A percentile compares a stretch with the other conserved stretches of the same genome.
Evolutionary conservation across 2,329 filamentous ascomycete species (phyloP).

Genomic region (Xylaria digitata): DNA sequence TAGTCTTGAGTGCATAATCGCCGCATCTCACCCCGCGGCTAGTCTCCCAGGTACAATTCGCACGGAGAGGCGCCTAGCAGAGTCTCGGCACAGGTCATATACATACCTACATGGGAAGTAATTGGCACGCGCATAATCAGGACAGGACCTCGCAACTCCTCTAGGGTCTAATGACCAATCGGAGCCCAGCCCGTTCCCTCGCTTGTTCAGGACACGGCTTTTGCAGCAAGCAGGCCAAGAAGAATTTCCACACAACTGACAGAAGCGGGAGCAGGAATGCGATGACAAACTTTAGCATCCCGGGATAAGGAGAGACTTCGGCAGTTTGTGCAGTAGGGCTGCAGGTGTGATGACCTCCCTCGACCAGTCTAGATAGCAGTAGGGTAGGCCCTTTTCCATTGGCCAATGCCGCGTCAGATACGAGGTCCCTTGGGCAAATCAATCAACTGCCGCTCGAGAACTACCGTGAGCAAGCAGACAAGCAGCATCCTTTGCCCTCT

Average conservation of each 20-base stretch:
- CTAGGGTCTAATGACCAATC: slow-evolving; percentile 19
- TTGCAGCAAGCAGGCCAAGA: slow-evolving; percentile 2
- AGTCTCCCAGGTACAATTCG: background rate
- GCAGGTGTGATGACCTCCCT: slow-evolving; percentile 18
- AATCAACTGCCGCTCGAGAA: slow-evolving; percentile 13
- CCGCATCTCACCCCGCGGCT: background rate
- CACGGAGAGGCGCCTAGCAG: background rate
- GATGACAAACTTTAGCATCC: background rate
- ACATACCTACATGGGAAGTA: too few relatives aligned
- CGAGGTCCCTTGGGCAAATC: slow-evolving; percentile 18
- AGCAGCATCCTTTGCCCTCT: background rate
- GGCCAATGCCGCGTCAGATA: slow-evolving; percentile 2
- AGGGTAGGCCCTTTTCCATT: slow-evolving; percentile 10
- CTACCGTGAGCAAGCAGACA: background rate
- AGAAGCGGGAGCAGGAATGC: background rate
- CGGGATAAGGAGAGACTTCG: slow-evolving; percentile 3
- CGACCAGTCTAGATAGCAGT: background rate
- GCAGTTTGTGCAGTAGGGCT: slow-evolving; percentile 32
- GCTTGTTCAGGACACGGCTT: background rate
- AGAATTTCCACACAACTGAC: background rate
- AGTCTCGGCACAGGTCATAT: background rate
- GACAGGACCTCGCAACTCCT: background rate
- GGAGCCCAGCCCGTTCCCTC: slow-evolving; percentile 7
- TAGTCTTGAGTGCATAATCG: background rate
- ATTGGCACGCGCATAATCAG: background rate